Conservation (phyloP, 2,329 filamentous ascomycete species). For the Didymella glomerata region DNA sequence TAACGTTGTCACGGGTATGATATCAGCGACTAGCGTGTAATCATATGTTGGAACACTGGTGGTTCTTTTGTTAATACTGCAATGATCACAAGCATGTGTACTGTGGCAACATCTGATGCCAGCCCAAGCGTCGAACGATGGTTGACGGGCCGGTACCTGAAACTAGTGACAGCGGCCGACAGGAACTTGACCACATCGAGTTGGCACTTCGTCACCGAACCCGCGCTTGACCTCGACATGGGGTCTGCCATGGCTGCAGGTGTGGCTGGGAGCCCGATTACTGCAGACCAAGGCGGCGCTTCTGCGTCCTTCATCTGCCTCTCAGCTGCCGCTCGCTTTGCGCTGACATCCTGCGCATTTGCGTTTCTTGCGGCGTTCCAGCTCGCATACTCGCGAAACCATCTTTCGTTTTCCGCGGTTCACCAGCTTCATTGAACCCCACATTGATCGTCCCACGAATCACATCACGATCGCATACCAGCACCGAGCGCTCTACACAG, state of each 20-base stretch:
- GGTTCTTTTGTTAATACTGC: slow-evolving; percentile 28
- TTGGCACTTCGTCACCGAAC: slow-evolving; percentile 32
- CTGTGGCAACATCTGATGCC: not conserved
- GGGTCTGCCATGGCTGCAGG: slow-evolving; percentile 30
- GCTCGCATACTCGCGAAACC: not conserved
- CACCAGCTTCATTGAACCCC: slow-evolving; percentile 30
- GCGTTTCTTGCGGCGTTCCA: not conserved
- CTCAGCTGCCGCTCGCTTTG: slow-evolving; percentile 30
- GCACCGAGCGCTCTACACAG: not conserved
- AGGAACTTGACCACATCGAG: slow-evolving; percentile 27
- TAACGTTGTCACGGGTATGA: slow-evolving; percentile 20
- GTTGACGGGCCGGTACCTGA: slow-evolving; percentile 32
- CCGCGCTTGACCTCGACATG: slow-evolving; percentile 32
- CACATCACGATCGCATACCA: slow-evolving; percentile 43
- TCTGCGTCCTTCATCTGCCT: slow-evolving; percentile 21
- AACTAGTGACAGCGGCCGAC: slow-evolving; percentile 25
- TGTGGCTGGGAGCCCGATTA: slow-evolving; percentile 39
- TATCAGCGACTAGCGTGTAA: slow-evolving; percentile 23
- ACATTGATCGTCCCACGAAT: slow-evolving; percentile 44
- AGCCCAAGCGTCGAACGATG: slow-evolving; percentile 3
- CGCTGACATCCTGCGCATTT: slow-evolving; percentile 12
- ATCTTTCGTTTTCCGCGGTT: slow-evolving; percentile 11
- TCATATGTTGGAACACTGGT: slow-evolving; percentile 14
- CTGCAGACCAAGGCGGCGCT: slow-evolving; percentile 2
- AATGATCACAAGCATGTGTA: slow-evolving; percentile 37